Percentiles rank a stretch among this genome's conserved stretches.
phyloP scores from a whole-genome alignment of 192 early-diverging fungal species.

The Backusella psychrophila region DNA sequence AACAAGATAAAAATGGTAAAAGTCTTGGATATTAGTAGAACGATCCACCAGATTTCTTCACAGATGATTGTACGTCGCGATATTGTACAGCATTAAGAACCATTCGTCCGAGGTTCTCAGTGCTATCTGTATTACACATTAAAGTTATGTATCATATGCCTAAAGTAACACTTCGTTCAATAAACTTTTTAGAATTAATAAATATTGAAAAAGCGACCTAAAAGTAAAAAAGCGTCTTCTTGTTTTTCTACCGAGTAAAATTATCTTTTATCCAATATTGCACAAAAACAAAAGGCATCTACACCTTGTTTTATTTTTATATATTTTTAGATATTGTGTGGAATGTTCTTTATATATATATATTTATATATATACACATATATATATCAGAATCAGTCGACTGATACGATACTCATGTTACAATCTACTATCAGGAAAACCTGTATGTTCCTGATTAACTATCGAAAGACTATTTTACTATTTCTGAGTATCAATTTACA shows the following conservation, averaged over 20 bases:
- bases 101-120: neutral
- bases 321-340: neutral
- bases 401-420: neutral
- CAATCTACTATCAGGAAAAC: neutral
- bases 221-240: neutral
- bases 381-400: neutral
- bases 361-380: too few relatives aligned
- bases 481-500: conserved; percentile 2
- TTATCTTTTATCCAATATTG: neutral
- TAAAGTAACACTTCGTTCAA: neutral
- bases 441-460: neutral
- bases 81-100: neutral
- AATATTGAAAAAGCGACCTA: neutral
- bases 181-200: neutral
- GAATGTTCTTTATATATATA: neutral
- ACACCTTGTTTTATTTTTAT: neutral
- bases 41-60: neutral
- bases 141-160: conserved; percentile 2
- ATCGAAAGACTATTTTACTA: neutral
- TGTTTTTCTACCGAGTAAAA: neutral
- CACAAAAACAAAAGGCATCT: neutral
- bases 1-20: neutral
- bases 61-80: neutral
- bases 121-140: neutral
- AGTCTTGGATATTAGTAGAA: neutral